These are phyloP conservation scores for Malus hybrid DNA, from an alignment of 331 rosid species.

Conservation along the genomic window DNA sequence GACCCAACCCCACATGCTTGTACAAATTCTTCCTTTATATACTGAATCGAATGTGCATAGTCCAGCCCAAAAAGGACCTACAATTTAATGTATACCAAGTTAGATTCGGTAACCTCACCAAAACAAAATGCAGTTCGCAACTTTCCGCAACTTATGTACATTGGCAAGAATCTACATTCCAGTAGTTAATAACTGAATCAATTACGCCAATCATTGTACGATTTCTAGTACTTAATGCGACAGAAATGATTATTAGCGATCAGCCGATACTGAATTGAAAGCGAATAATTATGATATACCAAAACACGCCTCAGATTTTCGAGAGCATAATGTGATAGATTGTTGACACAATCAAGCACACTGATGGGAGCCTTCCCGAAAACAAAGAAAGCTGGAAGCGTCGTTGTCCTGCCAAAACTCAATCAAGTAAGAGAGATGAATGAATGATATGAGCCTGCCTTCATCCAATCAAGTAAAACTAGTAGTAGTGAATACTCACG, in stretches of 20 bases:
- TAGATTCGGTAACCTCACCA: background rate
- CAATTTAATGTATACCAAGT: conserved; percentile 12
- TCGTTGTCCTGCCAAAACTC: conserved; percentile 52
- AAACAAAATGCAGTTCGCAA: background rate
- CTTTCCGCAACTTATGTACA: background rate
- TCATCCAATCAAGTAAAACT: background rate
- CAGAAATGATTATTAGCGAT: background rate
- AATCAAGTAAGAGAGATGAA: background rate
- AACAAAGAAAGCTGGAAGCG: conserved; percentile 67
- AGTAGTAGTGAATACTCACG: conserved; percentile 38
- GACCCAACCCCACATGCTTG: conserved; percentile 24
- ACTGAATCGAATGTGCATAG: conserved; percentile 45
- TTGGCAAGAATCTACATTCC: background rate
- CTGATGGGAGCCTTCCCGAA: conserved; percentile 68
- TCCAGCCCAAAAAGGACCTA: conserved; percentile 89
- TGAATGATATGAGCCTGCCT: background rate
- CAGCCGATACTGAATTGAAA: background rate
- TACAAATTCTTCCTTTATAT: conserved; percentile 35
- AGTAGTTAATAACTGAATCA: background rate
- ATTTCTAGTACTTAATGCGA: background rate
- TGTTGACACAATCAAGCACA: conserved; percentile 39
- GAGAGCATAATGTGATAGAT: conserved; percentile 29
- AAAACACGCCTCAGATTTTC: conserved; percentile 43
- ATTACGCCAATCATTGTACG: background rate
- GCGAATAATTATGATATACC: conserved; percentile 27